Evolutionary conservation across 2,329 filamentous ascomycete species (phyloP).

Genomic region (Aspergillus pseudotamarii): DNA sequence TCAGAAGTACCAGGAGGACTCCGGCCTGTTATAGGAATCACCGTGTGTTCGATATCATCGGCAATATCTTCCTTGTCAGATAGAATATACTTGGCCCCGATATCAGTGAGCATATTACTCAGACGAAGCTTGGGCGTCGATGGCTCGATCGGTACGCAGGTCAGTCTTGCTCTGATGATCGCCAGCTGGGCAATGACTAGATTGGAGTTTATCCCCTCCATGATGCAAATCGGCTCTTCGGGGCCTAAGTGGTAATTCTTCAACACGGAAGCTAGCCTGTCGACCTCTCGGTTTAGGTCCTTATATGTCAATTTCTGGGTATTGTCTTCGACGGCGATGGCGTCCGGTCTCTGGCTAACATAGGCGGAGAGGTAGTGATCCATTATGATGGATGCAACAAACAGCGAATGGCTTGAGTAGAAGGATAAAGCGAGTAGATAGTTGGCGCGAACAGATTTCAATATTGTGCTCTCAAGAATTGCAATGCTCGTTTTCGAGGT

Average conservation of each 20-base stretch:
- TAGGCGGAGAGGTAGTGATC: neutral
- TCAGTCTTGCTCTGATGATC: constrained; percentile 8
- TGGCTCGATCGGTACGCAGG: constrained; percentile 10
- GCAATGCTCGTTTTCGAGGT: neutral
- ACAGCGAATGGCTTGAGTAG: neutral
- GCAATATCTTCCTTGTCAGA: neutral
- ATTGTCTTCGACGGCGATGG: constrained; percentile 7
- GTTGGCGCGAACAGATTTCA: no score
- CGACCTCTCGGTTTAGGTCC: constrained; percentile 6
- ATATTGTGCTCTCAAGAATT: neutral
- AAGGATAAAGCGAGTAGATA: neutral
- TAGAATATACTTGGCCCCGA: constrained; percentile 9
- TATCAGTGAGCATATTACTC: constrained; percentile 3
- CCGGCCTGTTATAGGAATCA: constrained; percentile 5
- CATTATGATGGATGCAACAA: neutral
- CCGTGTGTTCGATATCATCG: neutral
- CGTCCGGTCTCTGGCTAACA: neutral
- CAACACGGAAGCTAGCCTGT: neutral
- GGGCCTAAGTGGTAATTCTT: neutral
- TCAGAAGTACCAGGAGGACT: neutral
- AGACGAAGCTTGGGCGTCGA: constrained; percentile 8
- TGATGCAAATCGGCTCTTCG: constrained; percentile 12
- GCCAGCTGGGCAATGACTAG: constrained; percentile 14
- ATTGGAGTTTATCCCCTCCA: neutral
- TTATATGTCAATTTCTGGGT: constrained; percentile 1